Base-by-base conservation (phyloP, 257 asterid genomes). In the Haberlea rhodopensis region DNA sequence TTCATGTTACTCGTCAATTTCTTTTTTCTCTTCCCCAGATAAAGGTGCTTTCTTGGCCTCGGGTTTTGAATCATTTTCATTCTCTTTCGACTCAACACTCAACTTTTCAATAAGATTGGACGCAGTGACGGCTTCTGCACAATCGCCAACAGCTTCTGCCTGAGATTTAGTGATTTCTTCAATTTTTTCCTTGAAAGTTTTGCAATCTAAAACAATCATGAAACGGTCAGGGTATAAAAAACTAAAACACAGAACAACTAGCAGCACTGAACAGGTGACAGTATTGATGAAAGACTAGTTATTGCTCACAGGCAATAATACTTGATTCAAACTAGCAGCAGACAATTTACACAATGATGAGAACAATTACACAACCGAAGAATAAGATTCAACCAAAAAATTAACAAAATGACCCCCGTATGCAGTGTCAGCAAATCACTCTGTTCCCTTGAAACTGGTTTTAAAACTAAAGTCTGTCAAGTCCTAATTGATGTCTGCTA, bases 111-210 rank as follows among this genome's bases (percentile, higher is more conserved):
- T 76, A 63, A 91, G 96, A 25, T 63, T 61, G 28, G 95, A 85
- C 65, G 89, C 95, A 57, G 80, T 61, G 3, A 48, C 66, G 27
- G 68, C 88, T 79, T 80, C 90, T 76, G 79, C 77, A 18, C 75
- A 66, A 5, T 79, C 90, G 55, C 51, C 82, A 37, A 71, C 61
- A 25, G 63, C 80, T 43, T 67, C 65, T 27, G 75, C 69, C 67
- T 73, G 83, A 56, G 95, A 82, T 68, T 88, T 89, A 8, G 90
- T 80, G 68, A 91, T 75, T 62, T 87, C 90, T 75, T 79, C 87
- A 46, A 87, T 77, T 79, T 71, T 82, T 19, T 88, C 91, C 75
- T 85, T 86, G 75, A 88, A 91, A 22, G 84, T 18, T 63, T 81
- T 83, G 95, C 95, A 88, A 74, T 88, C 98, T 91, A 81, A 65